Evolutionary conservation across 306 rosid species (phyloP).

Genomic region (Begonia fuchsioides): DNA sequence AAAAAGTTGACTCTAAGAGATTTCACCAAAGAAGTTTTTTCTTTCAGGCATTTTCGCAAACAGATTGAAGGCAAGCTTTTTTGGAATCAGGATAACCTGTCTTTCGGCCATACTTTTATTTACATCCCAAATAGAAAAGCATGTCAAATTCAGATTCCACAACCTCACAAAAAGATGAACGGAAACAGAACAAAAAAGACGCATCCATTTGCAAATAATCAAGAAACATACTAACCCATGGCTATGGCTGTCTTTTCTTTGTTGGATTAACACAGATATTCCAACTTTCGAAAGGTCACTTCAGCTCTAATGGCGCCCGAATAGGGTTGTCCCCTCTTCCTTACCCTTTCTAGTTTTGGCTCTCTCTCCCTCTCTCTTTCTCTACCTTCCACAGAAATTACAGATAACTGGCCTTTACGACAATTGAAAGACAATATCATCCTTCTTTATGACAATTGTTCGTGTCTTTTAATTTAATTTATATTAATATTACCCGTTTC

Average conservation of each 20-base stretch:
- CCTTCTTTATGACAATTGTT: background rate
- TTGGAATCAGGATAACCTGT: background rate
- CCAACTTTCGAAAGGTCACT: too few relatives aligned
- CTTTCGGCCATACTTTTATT: background rate
- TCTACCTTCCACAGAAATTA: conserved; percentile 4
- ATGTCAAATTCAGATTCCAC: background rate
- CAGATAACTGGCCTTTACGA: conserved; percentile 13
- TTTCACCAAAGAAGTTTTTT: too few relatives aligned
- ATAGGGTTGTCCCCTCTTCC: conserved; percentile 19
- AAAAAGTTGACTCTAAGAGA: too few relatives aligned
- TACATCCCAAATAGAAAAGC: background rate
- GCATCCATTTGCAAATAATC: background rate
- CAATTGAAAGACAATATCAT: conserved; percentile 31
- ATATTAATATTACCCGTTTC: too few relatives aligned
- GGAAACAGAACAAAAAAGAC: background rate
- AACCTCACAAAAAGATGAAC: background rate
- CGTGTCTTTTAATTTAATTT: too few relatives aligned
- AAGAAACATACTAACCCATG: too few relatives aligned
- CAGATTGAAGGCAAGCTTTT: background rate
- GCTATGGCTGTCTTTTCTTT: too few relatives aligned
- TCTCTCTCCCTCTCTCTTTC: conserved; percentile 16
- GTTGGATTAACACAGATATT: too few relatives aligned
- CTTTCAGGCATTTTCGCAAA: background rate
- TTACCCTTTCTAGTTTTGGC: conserved; percentile 25
- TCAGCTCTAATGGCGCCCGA: too few relatives aligned